phyloP scores from a whole-genome alignment of 768 basidiomycete genomes.

The Lentinula edodes region DNA sequence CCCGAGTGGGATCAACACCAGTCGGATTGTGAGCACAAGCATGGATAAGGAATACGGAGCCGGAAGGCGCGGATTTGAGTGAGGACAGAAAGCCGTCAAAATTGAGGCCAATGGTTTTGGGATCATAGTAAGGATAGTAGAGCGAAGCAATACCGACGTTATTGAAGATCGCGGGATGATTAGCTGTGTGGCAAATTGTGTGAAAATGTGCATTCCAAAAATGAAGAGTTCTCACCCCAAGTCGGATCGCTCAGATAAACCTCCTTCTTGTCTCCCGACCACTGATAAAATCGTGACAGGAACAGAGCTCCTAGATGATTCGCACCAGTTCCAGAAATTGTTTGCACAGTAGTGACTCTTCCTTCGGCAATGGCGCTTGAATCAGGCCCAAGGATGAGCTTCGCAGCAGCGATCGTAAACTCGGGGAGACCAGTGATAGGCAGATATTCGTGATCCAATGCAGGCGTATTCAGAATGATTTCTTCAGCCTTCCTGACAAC shows the following conservation, averaged over 20 bases:
- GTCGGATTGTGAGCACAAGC: conserved; percentile 98
- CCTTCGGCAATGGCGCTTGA: conserved; percentile 66
- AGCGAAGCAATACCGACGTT: conserved; percentile 86
- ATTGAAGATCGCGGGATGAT: conserved; percentile 86
- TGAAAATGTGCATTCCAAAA: background rate
- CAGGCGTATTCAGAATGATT: conserved; percentile 60
- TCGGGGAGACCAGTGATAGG: conserved; percentile 85
- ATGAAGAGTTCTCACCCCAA: conserved; percentile 62
- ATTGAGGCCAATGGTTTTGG: conserved; percentile 84
- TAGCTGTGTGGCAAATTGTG: conserved; percentile 39
- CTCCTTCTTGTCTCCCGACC: conserved; percentile 54
- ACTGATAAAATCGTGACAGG: conserved; percentile 76
- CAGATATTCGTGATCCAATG: conserved; percentile 88
- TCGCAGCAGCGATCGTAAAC: conserved; percentile 78
- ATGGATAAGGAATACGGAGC: conserved; percentile 87
- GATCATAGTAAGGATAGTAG: conserved; percentile 92
- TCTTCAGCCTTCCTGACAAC: conserved; percentile 85
- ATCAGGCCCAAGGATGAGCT: conserved; percentile 71
- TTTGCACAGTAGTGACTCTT: conserved; percentile 80
- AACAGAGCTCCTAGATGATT: conserved; percentile 91
- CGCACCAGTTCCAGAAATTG: conserved; percentile 93
- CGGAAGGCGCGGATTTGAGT: conserved; percentile 58
- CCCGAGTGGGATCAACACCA: conserved; percentile 86
- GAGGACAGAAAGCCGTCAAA: conserved; percentile 59
- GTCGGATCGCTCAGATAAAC: conserved; percentile 90